A percentile compares a stretch with the other conserved stretches of the same genome.
phyloP scores from a whole-genome alignment of 2,329 filamentous ascomycete genomes.

The Aspergillus texensis region DNA sequence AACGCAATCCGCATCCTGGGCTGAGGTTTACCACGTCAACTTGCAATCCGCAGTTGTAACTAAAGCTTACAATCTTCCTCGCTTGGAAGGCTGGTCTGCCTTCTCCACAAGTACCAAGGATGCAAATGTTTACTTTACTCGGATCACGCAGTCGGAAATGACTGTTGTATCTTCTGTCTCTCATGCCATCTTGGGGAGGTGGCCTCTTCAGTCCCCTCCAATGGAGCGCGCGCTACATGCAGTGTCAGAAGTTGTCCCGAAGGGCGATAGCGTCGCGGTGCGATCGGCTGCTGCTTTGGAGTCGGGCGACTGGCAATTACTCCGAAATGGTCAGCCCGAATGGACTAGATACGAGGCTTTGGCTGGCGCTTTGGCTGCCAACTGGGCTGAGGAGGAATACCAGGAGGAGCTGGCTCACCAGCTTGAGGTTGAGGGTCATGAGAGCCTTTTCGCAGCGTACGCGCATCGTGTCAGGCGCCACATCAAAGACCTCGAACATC shows the following conservation, averaged over 20 bases:
- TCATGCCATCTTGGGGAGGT: conserved; percentile 73
- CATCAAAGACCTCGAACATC: conserved; percentile 68
- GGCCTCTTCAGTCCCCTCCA: conserved; percentile 60
- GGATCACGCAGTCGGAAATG: conserved; percentile 74
- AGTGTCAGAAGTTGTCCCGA: conserved; percentile 80
- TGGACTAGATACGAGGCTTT: conserved; percentile 86
- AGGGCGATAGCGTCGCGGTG: conserved; percentile 72
- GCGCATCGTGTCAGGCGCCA: conserved; percentile 84
- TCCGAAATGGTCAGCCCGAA: conserved; percentile 76
- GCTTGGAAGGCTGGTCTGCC: conserved; percentile 68
- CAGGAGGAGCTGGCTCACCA: conserved; percentile 76
- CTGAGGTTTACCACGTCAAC: conserved; percentile 83
- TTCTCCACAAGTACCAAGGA: conserved; percentile 78
- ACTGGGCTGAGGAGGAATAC: conserved; percentile 76
- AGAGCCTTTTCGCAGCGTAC: conserved; percentile 79
- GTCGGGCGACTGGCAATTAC: conserved; percentile 75
- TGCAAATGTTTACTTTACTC: conserved; percentile 85
- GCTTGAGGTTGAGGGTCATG: conserved; percentile 82
- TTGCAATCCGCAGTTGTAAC: conserved; percentile 67
- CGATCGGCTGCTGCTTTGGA: conserved; percentile 70
- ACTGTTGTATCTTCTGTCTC: conserved; percentile 75
- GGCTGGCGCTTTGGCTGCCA: conserved; percentile 75
- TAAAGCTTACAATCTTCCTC: conserved; percentile 81
- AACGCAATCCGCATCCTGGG: conserved; percentile 72
- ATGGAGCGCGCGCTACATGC: conserved; percentile 62